Evolutionary conservation across 352 stramenopile genomes (phyloP).

Genomic region (Pythium biforme): DNA sequence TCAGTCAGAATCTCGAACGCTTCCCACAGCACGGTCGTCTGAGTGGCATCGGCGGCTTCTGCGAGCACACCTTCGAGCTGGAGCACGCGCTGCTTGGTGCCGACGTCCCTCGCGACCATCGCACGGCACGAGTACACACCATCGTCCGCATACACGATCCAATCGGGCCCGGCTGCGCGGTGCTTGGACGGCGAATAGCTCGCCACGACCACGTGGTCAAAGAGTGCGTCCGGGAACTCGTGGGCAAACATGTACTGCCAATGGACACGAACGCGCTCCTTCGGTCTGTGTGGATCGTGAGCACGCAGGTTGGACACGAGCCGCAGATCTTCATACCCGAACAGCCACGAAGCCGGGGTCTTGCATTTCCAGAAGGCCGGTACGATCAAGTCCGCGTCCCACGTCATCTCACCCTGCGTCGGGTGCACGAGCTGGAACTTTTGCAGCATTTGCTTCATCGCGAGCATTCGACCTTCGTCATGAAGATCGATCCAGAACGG

Average conservation of each 20-base stretch:
- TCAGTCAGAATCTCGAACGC: not conserved
- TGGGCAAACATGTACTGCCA: conserved; percentile 15
- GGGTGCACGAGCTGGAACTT: conserved; percentile 16
- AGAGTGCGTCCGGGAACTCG: conserved; percentile 4
- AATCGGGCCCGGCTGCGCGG: conserved; percentile 1
- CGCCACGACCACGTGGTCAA: conserved; percentile 19
- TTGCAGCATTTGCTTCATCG: conserved; percentile 25
- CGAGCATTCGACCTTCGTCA: conserved; percentile 5
- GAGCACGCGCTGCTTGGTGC: not conserved
- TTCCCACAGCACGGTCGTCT: not conserved
- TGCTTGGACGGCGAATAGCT: conserved; percentile 13
- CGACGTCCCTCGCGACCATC: not conserved
- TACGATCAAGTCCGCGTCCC: conserved; percentile 16
- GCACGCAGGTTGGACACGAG: not conserved
- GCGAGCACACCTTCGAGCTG: conserved; percentile 1
- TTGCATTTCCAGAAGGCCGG: conserved; percentile 5
- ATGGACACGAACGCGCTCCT: conserved; percentile 9
- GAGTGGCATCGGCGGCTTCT: not conserved
- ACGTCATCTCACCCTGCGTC: conserved; percentile 2
- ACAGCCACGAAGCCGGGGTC: not conserved
- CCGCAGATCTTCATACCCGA: conserved; percentile 2
- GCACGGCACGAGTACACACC: not conserved
- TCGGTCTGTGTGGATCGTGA: not conserved
- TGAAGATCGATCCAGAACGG: conserved; percentile 1
- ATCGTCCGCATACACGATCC: conserved; percentile 4